A percentile compares a stretch with the other conserved stretches of the same genome.
Conservation (phyloP, 2,329 filamentous ascomycete genomes). For the Nectriaceae sp. region DNA sequence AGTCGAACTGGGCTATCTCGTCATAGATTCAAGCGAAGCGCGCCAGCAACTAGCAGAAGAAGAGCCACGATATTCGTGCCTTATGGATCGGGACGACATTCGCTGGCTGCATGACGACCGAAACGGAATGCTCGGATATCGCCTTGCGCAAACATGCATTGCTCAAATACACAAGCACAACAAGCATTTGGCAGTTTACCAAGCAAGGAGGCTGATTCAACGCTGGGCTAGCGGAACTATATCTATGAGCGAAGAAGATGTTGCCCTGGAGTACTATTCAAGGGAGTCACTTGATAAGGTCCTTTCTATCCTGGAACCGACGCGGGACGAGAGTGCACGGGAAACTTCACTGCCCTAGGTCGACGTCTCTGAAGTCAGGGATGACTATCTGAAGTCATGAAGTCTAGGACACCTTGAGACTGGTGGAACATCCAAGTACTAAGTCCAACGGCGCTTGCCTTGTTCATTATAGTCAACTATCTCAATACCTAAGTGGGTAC, state of each 20-base stretch:
- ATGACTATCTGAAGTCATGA: no score
- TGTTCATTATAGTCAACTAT: no score
- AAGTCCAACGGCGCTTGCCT: no score
- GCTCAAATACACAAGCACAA: constrained; percentile 32
- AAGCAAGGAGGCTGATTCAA: constrained; percentile 23
- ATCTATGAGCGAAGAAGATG: constrained; percentile 20
- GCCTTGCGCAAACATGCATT: constrained; percentile 24
- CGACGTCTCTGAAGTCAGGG: no score
- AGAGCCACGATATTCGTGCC: constrained; percentile 26
- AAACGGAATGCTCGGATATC: constrained; percentile 16
- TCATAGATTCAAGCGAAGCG: constrained; percentile 16
- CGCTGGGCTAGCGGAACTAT: constrained; percentile 30
- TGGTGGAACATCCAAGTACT: no score
- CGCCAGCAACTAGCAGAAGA: no score
- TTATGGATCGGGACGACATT: constrained; percentile 29
- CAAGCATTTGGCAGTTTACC: constrained; percentile 35
- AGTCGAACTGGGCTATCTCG: constrained; percentile 27
- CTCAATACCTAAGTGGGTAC: no score
- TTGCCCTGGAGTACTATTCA: constrained; percentile 22
- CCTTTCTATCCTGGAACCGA: no score
- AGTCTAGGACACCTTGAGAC: no score
- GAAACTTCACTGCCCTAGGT: no score
- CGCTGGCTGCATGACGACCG: constrained; percentile 26
- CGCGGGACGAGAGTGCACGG: no score
- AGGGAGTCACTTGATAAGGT: no score